Evolutionary conservation across 2,329 filamentous ascomycete genomes (phyloP).

Genomic region (Verticillium nonalfalfae): DNA sequence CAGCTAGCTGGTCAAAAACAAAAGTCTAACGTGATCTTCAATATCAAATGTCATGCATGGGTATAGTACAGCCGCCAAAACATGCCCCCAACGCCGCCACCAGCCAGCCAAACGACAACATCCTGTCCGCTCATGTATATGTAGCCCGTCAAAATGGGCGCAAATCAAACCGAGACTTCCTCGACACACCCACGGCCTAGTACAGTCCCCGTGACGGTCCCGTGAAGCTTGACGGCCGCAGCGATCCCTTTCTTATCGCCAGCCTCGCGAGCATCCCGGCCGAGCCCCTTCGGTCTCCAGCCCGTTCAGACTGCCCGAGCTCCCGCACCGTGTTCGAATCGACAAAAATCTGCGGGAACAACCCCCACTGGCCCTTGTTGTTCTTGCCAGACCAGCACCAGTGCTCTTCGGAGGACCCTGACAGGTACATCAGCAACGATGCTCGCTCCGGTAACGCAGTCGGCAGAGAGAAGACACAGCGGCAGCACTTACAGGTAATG

Average conservation of each 20-base stretch:
- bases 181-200: background rate
- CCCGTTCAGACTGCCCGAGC: conserved; percentile 19
- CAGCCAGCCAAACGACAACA: background rate
- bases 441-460: too few relatives aligned
- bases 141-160: too few relatives aligned
- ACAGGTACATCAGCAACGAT: background rate
- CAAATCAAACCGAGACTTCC: background rate
- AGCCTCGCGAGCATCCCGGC: background rate
- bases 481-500: conserved; percentile 43
- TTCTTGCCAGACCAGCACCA: conserved; percentile 54
- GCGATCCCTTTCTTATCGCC: conserved; percentile 16
- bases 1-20: background rate
- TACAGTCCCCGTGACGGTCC: conserved; percentile 9
- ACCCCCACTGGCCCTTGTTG: conserved; percentile 43
- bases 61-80: conserved; percentile 4
- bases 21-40: background rate
- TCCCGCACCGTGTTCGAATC: conserved; percentile 38
- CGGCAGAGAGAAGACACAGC: too few relatives aligned
- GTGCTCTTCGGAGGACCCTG: conserved; percentile 38
- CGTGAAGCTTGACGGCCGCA: conserved; percentile 23
- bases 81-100: background rate
- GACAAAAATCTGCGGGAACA: conserved; percentile 45
- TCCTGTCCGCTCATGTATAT: too few relatives aligned
- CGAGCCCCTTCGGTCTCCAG: conserved; percentile 13
- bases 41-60: background rate